Base-by-base conservation (phyloP, 1,284 basidiomycete genomes). In the Trametes polyzona region DNA sequence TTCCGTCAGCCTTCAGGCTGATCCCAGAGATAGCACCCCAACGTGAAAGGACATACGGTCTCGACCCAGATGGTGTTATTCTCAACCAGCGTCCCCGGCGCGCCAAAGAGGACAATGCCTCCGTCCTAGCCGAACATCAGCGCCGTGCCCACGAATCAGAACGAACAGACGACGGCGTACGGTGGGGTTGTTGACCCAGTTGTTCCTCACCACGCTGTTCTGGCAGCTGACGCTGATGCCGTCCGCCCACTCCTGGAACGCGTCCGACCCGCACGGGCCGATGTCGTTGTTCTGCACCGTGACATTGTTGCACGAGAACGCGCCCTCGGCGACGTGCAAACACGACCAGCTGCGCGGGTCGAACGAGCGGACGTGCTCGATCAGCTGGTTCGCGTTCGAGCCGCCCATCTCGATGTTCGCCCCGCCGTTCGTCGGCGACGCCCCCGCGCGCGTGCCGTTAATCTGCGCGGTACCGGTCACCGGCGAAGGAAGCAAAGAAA, bases 61-160 rank as follows among this genome's bases (percentile, higher is more conserved):
- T 84, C 76, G 6, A 88, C 81, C 78, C 81, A 86, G 61, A 93
- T 87, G 0, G 87, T 91, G 68, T 89, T 89, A 65, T 86, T 85
- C 59, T 87, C 81, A n/a, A 95, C 83, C 41, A 82, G 76, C 1
- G 86, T 86, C 2, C 87, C 90, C 2, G 90, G 90, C 1, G 90
- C 75, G n/a, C 92, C 92, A 65, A 95, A 95, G 2, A 95, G 65
- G 1, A 94, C 93, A 52, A 93, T 90, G 2, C 87, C 90, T 10
- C 90, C 90, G 67, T 95, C 93, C 70, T 72, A 37, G 1, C 24
- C 26, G 32, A 6, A 17, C n/a, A 21, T 64, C 29, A 52, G 56
- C 43, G 52, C 37, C 12, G 17, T 11, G 49, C 11, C n/a, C n/a
- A n/a, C 35, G 29, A 11, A 19, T 23, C 23, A 17, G 7, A 14